Conservation (phyloP, 225 moss, liverwort and hornwort genomes). For the Anthoceros angustus region DNA sequence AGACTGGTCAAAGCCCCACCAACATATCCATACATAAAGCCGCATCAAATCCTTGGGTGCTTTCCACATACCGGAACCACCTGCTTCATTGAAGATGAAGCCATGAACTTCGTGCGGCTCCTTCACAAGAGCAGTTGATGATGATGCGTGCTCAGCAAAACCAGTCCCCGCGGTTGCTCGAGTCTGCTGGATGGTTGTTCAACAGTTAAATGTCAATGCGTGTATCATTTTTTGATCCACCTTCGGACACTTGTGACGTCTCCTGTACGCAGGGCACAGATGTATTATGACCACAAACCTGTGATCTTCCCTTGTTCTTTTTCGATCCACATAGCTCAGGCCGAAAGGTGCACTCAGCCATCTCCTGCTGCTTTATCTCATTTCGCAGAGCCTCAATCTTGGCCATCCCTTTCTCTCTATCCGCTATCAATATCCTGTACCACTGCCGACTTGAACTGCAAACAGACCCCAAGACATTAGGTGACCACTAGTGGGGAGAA, state of each 20-base stretch:
- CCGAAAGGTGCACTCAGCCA: conserved; percentile 89
- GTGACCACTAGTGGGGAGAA: neutral
- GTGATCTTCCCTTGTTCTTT: conserved; percentile 25
- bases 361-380: conserved; percentile 58
- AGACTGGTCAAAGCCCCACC: too few species aligned
- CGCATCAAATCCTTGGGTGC: too few species aligned
- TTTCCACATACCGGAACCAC: conserved; percentile 26
- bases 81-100: conserved; percentile 81
- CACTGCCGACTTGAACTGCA: conserved; percentile 72
- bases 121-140: conserved; percentile 46
- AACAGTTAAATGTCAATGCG: neutral
- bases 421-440: conserved; percentile 70
- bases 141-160: conserved; percentile 7
- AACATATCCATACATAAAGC: neutral
- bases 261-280: neutral
- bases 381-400: conserved; percentile 58
- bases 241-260: too few species aligned
- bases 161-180: conserved; percentile 9
- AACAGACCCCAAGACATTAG: neutral
- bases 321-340: conserved; percentile 37
- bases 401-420: conserved; percentile 54
- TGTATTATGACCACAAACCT: conserved; percentile 20
- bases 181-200: conserved; percentile 13
- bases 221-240: too few species aligned
- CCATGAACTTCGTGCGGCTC: conserved; percentile 74